Conservation (phyloP, 2,329 filamentous ascomycete genomes). For the Penicillium corylophilum region DNA sequence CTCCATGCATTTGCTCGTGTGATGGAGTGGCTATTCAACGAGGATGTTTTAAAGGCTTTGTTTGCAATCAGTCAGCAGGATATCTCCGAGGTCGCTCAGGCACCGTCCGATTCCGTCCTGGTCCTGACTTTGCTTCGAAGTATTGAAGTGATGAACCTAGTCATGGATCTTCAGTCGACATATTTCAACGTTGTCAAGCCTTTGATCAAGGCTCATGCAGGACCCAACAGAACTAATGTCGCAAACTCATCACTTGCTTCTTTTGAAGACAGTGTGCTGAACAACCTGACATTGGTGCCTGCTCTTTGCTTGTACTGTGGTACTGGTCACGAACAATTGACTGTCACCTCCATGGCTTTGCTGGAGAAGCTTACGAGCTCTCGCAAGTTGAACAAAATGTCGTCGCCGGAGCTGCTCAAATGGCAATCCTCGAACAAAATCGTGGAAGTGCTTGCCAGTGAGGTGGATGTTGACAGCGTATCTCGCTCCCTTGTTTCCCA, state of each 20-base stretch:
- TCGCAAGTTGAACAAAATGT: constrained; percentile 71
- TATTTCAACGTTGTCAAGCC: constrained; percentile 87
- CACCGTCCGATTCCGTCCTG: constrained; percentile 74
- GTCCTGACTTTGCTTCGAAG: constrained; percentile 74
- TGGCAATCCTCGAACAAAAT: constrained; percentile 74
- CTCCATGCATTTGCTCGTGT: constrained; percentile 90
- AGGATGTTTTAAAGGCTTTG: constrained; percentile 76
- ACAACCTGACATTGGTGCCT: constrained; percentile 73
- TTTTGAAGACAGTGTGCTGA: constrained; percentile 88
- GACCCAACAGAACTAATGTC: constrained; percentile 60
- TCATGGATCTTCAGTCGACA: constrained; percentile 84
- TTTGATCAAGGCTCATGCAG: constrained; percentile 66
- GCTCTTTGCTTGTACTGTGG: constrained; percentile 85
- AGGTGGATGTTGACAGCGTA: constrained; percentile 78
- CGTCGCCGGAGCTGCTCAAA: constrained; percentile 60
- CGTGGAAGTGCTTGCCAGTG: constrained; percentile 80
- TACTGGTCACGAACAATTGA: constrained; percentile 76
- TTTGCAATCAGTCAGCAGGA: constrained; percentile 79
- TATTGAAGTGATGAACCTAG: constrained; percentile 79
- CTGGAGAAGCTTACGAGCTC: constrained; percentile 85
- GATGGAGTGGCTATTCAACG: constrained; percentile 98
- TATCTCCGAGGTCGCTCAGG: constrained; percentile 67
- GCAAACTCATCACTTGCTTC: constrained; percentile 76
- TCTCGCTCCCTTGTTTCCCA: constrained; percentile 69
- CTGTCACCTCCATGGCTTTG: constrained; percentile 75